phyloP scores from a whole-genome alignment of 306 rosid species.

The Lathyrus aphaca region DNA sequence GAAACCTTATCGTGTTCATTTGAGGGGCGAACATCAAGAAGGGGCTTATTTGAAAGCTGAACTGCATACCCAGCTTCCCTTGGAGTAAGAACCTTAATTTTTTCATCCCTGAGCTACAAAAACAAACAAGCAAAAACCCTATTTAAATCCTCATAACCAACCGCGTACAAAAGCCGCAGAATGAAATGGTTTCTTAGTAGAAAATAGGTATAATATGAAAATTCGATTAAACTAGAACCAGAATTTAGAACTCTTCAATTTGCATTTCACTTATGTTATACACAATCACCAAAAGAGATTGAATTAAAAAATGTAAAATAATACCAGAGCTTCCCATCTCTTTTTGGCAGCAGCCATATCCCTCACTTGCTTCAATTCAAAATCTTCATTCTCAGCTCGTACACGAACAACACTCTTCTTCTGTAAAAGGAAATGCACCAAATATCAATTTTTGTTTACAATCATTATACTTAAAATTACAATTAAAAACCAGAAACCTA shows the following conservation, averaged over 20 bases:
- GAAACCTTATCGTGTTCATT: constrained; percentile 78
- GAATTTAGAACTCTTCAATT: neutral
- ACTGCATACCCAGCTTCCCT: constrained; percentile 93
- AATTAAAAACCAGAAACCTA: constrained; percentile 3
- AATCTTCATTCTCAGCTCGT: constrained; percentile 66
- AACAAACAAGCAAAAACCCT: constrained; percentile 28
- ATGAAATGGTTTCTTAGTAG: neutral
- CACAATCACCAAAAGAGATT: neutral
- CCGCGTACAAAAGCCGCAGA: neutral
- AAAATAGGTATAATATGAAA: neutral
- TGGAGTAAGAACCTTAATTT: constrained; percentile 77
- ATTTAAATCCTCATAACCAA: constrained; percentile 2
- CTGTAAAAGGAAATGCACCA: constrained; percentile 25
- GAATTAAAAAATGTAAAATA: constrained; percentile 36
- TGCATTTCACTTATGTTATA: neutral
- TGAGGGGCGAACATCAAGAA: constrained; percentile 94
- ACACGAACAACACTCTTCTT: constrained; percentile 55
- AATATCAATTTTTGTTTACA: neutral
- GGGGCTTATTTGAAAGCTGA: constrained; percentile 86
- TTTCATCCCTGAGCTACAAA: constrained; percentile 77
- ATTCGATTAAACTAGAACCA: constrained; percentile 30
- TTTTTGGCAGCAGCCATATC: constrained; percentile 94
- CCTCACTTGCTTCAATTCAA: constrained; percentile 85
- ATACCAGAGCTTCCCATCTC: constrained; percentile 97
- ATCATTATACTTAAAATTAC: neutral